phyloP scores from a whole-genome alignment of 495 filamentous ascomycete genomes.

The Aspergillus nanangensis region DNA sequence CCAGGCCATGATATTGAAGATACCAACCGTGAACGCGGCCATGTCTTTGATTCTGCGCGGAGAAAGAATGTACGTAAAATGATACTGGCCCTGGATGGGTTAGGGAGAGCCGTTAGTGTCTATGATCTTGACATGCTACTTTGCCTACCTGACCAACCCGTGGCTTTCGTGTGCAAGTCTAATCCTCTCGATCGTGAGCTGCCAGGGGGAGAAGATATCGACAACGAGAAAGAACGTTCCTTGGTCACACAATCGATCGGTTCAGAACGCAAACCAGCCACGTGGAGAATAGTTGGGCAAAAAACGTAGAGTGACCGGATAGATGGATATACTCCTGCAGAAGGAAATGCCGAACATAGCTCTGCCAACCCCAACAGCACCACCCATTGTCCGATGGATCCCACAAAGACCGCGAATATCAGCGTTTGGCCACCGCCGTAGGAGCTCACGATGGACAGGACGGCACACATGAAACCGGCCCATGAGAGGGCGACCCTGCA shows the following conservation, averaged over 20 bases:
- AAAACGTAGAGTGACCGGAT: too few relatives aligned
- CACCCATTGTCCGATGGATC: conserved; percentile 20
- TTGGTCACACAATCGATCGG: too few relatives aligned
- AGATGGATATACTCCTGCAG: conserved; percentile 25
- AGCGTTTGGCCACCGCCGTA: conserved; percentile 21
- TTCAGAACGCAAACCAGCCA: too few relatives aligned
- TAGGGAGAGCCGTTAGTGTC: too few relatives aligned
- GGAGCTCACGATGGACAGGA: conserved; percentile 3
- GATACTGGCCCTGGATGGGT: conserved; percentile 32
- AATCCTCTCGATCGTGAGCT: too few relatives aligned
- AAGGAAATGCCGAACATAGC: conserved; percentile 24
- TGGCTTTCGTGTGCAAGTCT: too few relatives aligned
- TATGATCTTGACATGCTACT: too few relatives aligned
- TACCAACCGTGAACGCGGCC: conserved; percentile 26
- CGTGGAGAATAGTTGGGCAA: too few relatives aligned
- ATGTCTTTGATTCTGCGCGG: conserved; percentile 15
- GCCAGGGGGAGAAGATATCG: too few relatives aligned
- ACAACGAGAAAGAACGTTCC: too few relatives aligned
- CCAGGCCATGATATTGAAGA: conserved; percentile 24
- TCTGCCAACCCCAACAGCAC: conserved; percentile 23
- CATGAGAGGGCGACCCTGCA: conserved; percentile 24
- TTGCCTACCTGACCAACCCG: too few relatives aligned
- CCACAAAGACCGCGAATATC: conserved; percentile 16
- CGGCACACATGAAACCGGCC: conserved; percentile 14
- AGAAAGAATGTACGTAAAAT: conserved; percentile 29